These are phyloP conservation scores for Elsinoe arachidis DNA, from an alignment of 2,329 filamentous ascomycete genomes.

Conservation along the genomic window DNA sequence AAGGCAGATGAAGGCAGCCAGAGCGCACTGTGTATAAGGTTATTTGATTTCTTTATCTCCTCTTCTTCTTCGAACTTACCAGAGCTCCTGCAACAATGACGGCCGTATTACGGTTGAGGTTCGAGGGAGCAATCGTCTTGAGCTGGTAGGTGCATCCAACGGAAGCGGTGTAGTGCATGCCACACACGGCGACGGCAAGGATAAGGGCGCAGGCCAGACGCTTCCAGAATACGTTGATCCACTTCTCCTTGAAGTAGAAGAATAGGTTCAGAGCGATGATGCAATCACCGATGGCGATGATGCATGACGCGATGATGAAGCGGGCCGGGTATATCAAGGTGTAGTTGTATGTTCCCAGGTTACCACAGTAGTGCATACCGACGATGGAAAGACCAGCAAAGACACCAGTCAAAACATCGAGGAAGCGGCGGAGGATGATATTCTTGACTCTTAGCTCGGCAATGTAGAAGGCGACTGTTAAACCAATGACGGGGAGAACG, in stretches of 20 bases:
- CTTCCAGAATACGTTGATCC: conserved; percentile 74
- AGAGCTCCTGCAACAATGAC: conserved; percentile 65
- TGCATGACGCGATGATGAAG: conserved; percentile 58
- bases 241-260: conserved; percentile 66
- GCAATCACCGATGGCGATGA: conserved; percentile 66
- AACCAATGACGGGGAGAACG: conserved; percentile 67
- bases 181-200: conserved; percentile 65
- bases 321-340: conserved; percentile 49
- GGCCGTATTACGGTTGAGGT: conserved; percentile 50
- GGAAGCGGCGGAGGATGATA: conserved; percentile 23
- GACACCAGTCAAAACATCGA: conserved; percentile 50
- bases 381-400: conserved; percentile 68
- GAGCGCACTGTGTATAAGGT: conserved; percentile 29
- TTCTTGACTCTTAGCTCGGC: conserved; percentile 41
- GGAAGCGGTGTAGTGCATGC: conserved; percentile 80
- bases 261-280: conserved; percentile 64
- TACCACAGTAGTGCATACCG: conserved; percentile 84
- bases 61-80: conserved; percentile 38
- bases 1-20: conserved; percentile 30
- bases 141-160: conserved; percentile 61
- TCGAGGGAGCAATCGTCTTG: conserved; percentile 33
- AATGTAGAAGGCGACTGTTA: conserved; percentile 62
- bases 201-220: conserved; percentile 56
- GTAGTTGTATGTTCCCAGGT: conserved; percentile 74
- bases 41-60: background rate